These are phyloP conservation scores for Leonotis leonurus DNA, from an alignment of 257 asterid genomes.

Conservation along the genomic window DNA sequence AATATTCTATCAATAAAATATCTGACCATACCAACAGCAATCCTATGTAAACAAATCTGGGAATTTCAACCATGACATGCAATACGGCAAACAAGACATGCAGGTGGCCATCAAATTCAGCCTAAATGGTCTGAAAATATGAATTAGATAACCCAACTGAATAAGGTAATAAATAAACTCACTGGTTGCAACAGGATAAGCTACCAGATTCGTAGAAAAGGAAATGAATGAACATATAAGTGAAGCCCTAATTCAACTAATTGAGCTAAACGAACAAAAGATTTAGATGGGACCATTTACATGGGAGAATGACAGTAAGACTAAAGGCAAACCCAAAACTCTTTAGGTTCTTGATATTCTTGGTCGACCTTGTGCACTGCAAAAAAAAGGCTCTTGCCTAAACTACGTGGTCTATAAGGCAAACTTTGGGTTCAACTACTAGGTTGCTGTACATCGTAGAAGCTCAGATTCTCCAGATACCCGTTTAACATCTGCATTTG, in stretches of 20 bases:
- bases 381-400: constrained; percentile 5
- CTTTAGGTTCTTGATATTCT: not conserved
- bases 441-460: not conserved
- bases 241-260: constrained; percentile 10
- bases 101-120: not conserved
- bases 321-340: not conserved
- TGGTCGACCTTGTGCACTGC: constrained; percentile 4
- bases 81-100: not conserved
- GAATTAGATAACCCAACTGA: not conserved
- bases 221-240: constrained; percentile 7
- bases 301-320: not conserved
- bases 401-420: not conserved
- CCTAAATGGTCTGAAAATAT: not conserved
- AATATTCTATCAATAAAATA: not conserved
- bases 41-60: not conserved
- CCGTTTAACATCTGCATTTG: constrained; percentile 4
- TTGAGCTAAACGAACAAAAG: constrained; percentile 15
- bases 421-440: constrained; percentile 2
- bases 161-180: not conserved
- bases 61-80: not conserved
- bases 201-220: not conserved
- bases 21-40: not conserved
- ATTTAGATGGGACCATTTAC: constrained; percentile 28
- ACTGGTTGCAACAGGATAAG: not conserved
- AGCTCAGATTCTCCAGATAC: constrained; percentile 3